Conservation (phyloP, 208 protist species). For the Acanthamoeba lenticulata region DNA sequence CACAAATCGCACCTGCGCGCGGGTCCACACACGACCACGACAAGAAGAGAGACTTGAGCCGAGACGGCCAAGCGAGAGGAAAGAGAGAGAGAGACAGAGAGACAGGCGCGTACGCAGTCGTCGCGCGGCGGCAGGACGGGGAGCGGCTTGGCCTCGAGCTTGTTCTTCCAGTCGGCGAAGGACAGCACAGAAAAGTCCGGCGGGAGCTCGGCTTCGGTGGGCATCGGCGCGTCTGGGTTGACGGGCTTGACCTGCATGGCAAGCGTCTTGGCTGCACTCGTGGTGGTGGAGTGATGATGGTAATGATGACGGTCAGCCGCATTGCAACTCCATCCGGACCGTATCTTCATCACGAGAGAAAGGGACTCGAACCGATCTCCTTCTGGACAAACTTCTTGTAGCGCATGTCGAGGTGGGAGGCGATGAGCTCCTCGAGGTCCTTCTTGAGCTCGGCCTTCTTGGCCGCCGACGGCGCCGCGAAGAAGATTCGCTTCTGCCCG, state of each 20-base stretch:
- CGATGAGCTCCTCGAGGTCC: conserved; percentile 36
- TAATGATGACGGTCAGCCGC: background rate
- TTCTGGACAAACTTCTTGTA: conserved; percentile 56
- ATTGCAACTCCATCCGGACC: background rate
- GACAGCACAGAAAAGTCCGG: background rate
- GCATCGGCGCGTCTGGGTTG: background rate
- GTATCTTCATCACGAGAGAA: background rate
- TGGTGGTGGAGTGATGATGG: too few relatives aligned
- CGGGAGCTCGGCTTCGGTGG: background rate
- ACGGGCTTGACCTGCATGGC: conserved; percentile 7
- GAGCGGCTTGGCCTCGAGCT: background rate
- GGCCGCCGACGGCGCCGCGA: background rate
- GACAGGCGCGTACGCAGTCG: background rate
- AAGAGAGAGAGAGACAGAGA: too few relatives aligned
- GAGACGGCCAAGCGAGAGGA: too few relatives aligned
- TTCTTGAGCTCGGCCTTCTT: conserved; percentile 47
- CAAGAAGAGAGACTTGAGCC: too few relatives aligned
- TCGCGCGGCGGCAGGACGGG: background rate
- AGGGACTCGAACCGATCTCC: background rate
- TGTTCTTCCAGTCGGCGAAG: background rate
- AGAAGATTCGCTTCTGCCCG: conserved; percentile 37
- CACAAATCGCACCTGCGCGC: background rate
- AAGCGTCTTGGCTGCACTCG: background rate
- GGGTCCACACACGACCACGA: too few relatives aligned
- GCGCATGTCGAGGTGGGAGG: background rate